Percentiles rank a stretch among this genome's conserved stretches.
Conservation (phyloP, 2,329 filamentous ascomycete species). For the Aspergillus sp. region DNA sequence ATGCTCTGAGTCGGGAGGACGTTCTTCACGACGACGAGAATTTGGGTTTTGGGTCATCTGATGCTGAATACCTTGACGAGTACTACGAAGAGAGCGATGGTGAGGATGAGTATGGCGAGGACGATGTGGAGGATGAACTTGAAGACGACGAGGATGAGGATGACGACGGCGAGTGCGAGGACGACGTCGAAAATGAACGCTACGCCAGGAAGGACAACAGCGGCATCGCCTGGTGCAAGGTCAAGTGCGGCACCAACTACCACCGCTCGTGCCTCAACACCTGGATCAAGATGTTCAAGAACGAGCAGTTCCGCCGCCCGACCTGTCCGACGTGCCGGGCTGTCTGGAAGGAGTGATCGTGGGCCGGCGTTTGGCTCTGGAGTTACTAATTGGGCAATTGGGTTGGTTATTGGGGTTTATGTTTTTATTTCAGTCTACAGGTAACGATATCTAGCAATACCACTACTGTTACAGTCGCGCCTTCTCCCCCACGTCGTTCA, state of each 20-base stretch:
- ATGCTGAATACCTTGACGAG: not conserved
- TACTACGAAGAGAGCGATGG: not conserved
- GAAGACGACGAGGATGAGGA: constrained; percentile 1
- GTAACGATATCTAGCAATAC: too few species aligned
- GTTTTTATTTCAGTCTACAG: too few species aligned
- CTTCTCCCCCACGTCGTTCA: constrained; percentile 11
- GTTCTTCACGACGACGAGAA: not conserved
- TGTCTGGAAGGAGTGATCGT: constrained; percentile 1
- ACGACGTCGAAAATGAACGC: not conserved
- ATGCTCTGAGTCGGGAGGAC: not conserved
- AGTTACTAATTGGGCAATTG: too few species aligned
- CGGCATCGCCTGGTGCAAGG: constrained; percentile 8
- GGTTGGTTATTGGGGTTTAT: too few species aligned
- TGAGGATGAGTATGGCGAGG: not conserved
- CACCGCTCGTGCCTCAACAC: constrained; percentile 7
- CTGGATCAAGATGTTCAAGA: constrained; percentile 6
- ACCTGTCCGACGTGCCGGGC: constrained; percentile 10
- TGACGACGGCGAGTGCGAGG: constrained; percentile 1
- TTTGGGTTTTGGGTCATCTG: too few species aligned
- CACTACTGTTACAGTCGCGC: too few species aligned
- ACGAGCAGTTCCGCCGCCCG: not conserved
- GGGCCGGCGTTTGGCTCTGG: not conserved
- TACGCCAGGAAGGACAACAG: constrained; percentile 2
- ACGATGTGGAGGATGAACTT: not conserved
- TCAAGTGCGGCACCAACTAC: constrained; percentile 10